Evolutionary conservation across 306 rosid genomes (phyloP).

Genomic region (Citrullus amarus): DNA sequence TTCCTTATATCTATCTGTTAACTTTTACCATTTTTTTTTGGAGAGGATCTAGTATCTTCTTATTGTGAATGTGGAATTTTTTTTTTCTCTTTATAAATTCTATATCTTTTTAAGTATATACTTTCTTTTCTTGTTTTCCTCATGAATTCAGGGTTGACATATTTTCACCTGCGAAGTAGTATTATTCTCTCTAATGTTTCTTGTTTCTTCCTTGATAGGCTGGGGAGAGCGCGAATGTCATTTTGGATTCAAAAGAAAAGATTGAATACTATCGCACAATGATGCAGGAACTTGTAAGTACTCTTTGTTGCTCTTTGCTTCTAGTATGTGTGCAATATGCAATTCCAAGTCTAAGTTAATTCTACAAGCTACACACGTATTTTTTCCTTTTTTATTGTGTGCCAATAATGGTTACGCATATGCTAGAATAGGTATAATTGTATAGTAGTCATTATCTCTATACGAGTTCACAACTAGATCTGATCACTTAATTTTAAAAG

Average conservation of each 20-base stretch:
- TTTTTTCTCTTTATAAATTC: background rate
- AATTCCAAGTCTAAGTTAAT: background rate
- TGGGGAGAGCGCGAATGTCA: slow-evolving; percentile 38
- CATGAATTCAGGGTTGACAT: background rate
- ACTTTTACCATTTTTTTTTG: background rate
- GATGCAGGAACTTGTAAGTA: slow-evolving; percentile 95
- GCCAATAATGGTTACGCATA: background rate
- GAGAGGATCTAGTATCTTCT: background rate
- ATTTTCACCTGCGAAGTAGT: background rate
- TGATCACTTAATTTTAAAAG: background rate
- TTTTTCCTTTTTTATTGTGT: background rate
- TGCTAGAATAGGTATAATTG: background rate
- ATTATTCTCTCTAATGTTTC: background rate
- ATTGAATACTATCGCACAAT: slow-evolving; percentile 65
- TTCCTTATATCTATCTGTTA: background rate
- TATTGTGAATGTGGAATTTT: background rate
- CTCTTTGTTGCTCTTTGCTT: slow-evolving; percentile 15
- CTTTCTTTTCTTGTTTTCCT: background rate
- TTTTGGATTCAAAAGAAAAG: slow-evolving; percentile 86
- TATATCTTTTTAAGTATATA: background rate
- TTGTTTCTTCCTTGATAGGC: slow-evolving; percentile 30
- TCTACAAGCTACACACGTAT: background rate
- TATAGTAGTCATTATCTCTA: background rate
- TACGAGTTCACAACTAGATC: background rate
- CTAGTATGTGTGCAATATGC: background rate